Evolutionary conservation across 2,329 filamentous ascomycete species (phyloP), one percentile per base, ranked within the genome.

Genomic region (Albifimbria verrucaria): DNA sequence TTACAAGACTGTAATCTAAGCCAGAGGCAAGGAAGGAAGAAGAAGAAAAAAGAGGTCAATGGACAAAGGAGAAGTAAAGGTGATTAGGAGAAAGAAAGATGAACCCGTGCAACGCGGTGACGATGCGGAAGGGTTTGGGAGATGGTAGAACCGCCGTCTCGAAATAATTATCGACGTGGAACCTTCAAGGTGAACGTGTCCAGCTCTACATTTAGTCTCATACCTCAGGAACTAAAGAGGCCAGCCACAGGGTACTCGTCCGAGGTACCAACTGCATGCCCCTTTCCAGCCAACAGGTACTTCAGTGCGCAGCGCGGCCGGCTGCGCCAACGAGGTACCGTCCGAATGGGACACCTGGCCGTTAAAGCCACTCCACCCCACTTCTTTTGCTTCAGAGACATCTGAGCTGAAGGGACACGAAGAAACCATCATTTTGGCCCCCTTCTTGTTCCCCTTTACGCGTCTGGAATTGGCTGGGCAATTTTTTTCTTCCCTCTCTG

Each of bases 71-170:
- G 58, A 49, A 49, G 50, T 49, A 48, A 18, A 23, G 50, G 56
- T 51, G 48, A 50, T 54, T 51, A 53, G 55, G 57, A 51, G 55
- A 48, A 59, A 42, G 28, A 49, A 51, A 48, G 48, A 28, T 42
- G 24, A 36, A 36, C 28, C 28, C 26, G 23, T 50, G 57, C 51
- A 59, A 61, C 59, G 56, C 57, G 63, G 56, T 49, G 62, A 25
- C 24, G 25, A 26, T 44, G 51, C 51, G 32, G 49, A 58, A 51
- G 60, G 58, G 59, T 61, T 43, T 32, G 52, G 51, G 52, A 47
- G 52, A 49, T 55, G 41, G 26, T 39, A 39, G 11, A n/a, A 4
- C 18, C 4, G 11, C 32, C 32, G 32, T 5, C 32, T 39, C 32
- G 32, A 6, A 39, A 12, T 39, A 17, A 39, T 39, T 39, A 12